Percentiles rank a stretch among this genome's conserved stretches.
phyloP scores from a whole-genome alignment of 805 yeast genomes.

The Ogataea ramenticola region DNA sequence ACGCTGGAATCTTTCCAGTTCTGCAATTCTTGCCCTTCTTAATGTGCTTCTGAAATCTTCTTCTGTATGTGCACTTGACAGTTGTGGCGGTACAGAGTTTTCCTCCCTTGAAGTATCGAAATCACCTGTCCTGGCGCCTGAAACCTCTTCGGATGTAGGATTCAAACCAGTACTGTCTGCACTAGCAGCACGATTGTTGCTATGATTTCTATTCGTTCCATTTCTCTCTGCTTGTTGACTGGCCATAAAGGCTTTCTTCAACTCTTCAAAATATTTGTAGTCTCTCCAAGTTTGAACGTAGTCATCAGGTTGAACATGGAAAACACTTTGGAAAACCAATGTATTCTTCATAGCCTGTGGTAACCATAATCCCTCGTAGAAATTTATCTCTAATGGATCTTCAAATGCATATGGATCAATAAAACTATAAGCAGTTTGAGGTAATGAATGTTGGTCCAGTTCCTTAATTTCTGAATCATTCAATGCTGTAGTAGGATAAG shows the following conservation, averaged over 20 bases:
- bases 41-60: conserved; percentile 10
- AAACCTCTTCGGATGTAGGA: not conserved
- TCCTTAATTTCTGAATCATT: conserved; percentile 35
- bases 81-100: not conserved
- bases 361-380: conserved; percentile 82
- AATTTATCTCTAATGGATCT: conserved; percentile 79
- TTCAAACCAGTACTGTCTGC: not conserved
- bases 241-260: conserved; percentile 47
- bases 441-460: conserved; percentile 28
- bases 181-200: not conserved
- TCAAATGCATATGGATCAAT: conserved; percentile 85
- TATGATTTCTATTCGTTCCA: not conserved
- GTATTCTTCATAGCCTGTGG: conserved; percentile 82
- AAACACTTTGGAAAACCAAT: conserved; percentile 69
- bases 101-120: not conserved
- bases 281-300: conserved; percentile 86
- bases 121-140: not conserved
- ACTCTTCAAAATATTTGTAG: conserved; percentile 62
- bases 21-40: conserved; percentile 21
- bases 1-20: conserved; percentile 21
- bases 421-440: conserved; percentile 30
- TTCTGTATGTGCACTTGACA: not conserved
- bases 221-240: conserved; percentile 14
- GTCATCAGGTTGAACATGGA: conserved; percentile 94
- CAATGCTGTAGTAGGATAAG: conserved; percentile 25